Conservation (phyloP, 192 early-diverging fungal species). For the Backusella macrospora region DNA sequence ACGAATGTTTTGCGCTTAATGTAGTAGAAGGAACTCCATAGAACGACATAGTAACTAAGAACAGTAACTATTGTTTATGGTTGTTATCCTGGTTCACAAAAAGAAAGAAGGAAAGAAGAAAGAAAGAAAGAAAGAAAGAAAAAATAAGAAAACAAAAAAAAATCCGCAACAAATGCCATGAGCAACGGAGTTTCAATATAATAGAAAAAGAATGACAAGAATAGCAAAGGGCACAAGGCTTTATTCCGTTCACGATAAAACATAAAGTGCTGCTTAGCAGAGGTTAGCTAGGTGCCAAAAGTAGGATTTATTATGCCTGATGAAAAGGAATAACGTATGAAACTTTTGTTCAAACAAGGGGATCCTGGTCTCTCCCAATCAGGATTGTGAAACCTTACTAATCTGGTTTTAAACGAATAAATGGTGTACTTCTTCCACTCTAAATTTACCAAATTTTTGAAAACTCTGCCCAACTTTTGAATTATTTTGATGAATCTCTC, state of each 20-base stretch:
- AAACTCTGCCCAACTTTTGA: no score
- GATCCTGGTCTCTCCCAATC: constrained; percentile 8
- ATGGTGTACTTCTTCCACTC: no score
- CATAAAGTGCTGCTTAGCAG: not conserved
- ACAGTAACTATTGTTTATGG: not conserved
- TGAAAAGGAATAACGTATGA: not conserved
- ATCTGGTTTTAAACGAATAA: no score
- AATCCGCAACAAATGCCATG: not conserved
- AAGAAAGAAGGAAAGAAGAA: not conserved
- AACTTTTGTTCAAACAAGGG: constrained; percentile 9
- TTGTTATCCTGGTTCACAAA: not conserved
- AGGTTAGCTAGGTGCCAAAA: not conserved
- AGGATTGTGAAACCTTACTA: not conserved
- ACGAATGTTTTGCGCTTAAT: constrained; percentile 1
- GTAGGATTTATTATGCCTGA: not conserved
- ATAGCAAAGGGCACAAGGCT: not conserved
- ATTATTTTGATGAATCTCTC: no score
- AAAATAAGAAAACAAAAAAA: not conserved
- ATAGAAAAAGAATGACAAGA: not conserved
- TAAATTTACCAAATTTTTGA: no score
- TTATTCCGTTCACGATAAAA: not conserved
- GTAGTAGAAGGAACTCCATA: not conserved
- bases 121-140: not conserved
- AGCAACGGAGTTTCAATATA: not conserved
- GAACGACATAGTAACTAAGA: not conserved